Evolutionary conservation across 257 asterid species (phyloP), one percentile per base, ranked within the genome.

Genomic region (Thymus quinquecostatus): DNA sequence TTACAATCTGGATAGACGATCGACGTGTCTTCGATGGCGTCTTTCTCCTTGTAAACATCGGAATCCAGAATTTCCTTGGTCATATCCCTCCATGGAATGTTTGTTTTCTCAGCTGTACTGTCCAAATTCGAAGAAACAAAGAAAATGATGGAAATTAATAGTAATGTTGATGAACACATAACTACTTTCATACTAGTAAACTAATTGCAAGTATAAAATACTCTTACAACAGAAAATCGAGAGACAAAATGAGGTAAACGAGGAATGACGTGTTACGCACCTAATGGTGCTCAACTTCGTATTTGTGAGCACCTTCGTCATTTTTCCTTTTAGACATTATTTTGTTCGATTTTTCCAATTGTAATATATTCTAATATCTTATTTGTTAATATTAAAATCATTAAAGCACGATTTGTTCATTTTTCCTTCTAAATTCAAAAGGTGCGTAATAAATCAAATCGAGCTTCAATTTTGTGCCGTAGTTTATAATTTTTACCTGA

Each of bases 41-140:
- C 96, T 81, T 86, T 77, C 87, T 89, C 96, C 63, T 76, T 80
- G 60, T 89, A 93, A 7, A 93, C 98, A 77, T 89, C 91, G 0
- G 98, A 93, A 60, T 93, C 95, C 83, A 93, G 63, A 72, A 93
- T 85, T 84, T 87, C 86, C 70, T 70, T 86, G 11, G 96, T 77
- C 98, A 93, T 93, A 77, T 85, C 82, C 79, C 96, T 79, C 98
- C 97, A 93, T 11, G 97, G 97, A 78, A 93, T 89, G 84, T 79
- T 91, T 69, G 84, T 80, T 81, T 89, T 91, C 82, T 93, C 98
- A 68, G 97, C 98, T 87, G 96, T 93, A 80, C 98, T 93, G 97
- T 79, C 82, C 83, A 76, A 81, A 77, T 69, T 80, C 75, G 74
- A 76, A 51, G 44, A 67, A 62, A 43, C 6, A 61, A 60, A 7